phyloP scores from a whole-genome alignment of 192 early-diverging fungal genomes.

The Oehlia diaphana region DNA sequence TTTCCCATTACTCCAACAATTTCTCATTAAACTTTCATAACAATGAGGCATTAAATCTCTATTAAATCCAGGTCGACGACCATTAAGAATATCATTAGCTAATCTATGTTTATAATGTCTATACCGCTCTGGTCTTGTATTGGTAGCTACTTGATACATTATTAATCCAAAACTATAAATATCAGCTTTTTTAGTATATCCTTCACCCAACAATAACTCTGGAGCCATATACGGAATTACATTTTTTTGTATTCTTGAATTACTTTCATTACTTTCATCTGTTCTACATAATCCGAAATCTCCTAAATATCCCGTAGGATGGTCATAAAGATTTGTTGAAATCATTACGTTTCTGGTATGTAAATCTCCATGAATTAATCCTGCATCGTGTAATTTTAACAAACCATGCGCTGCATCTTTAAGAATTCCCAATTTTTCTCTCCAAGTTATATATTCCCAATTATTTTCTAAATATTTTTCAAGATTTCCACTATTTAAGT shows the following conservation, averaged over 20 bases:
- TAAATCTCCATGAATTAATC: neutral
- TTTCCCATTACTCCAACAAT: neutral
- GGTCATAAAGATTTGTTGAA: too few species aligned
- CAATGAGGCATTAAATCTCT: neutral
- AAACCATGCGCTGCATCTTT: too few species aligned
- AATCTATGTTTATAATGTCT: neutral
- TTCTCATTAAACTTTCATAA: neutral
- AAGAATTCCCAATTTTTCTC: neutral
- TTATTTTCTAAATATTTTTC: neutral
- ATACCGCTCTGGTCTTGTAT: neutral
- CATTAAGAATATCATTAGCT: neutral
- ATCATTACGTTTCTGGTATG: neutral
- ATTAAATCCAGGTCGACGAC: neutral
- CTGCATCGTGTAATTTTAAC: too few species aligned
- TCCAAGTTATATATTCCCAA: neutral
- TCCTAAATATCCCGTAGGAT: neutral
- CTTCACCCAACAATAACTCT: neutral
- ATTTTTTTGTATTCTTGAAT: neutral
- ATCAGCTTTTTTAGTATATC: neutral
- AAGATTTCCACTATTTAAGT: neutral
- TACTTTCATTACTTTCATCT: neutral
- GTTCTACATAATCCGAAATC: neutral
- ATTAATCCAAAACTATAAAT: conserved; percentile 8
- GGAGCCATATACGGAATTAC: neutral
- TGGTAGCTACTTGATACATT: neutral